Percentiles rank a stretch among this genome's conserved stretches.
Evolutionary conservation across 83 land plant genomes (phyloP).

Genomic region (Picea abies): DNA sequence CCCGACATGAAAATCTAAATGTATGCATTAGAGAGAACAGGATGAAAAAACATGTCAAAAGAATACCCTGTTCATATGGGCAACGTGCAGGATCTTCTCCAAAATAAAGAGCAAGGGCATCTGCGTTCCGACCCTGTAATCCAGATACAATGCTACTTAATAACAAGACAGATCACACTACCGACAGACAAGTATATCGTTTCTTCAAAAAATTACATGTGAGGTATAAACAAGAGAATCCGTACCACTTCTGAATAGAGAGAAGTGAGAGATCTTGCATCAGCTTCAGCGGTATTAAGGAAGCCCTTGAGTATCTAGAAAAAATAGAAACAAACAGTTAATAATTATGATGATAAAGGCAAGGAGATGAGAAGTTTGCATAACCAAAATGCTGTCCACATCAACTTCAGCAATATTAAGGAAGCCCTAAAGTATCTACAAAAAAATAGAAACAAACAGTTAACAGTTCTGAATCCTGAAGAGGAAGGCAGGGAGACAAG

Average conservation of each 20-base stretch:
- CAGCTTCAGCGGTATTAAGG: constrained; percentile 63
- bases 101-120: constrained; percentile 87
- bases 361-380: neutral
- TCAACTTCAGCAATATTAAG: constrained; percentile 74
- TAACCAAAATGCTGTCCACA: constrained; percentile 15
- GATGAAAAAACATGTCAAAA: neutral
- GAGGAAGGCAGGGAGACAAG: neutral
- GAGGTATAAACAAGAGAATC: constrained; percentile 10
- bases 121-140: constrained; percentile 87
- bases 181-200: neutral
- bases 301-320: constrained; percentile 1
- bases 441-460: neutral
- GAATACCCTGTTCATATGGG: constrained; percentile 93
- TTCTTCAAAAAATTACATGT: neutral
- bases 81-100: constrained; percentile 96
- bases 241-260: constrained; percentile 91
- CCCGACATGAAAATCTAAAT: too few species aligned
- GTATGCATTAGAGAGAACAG: neutral
- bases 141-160: neutral
- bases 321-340: neutral
- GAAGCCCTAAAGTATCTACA: constrained; percentile 75
- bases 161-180: neutral
- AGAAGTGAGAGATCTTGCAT: constrained; percentile 73
- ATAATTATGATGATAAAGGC: neutral
- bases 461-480: too few species aligned